Evolutionary conservation across 208 protist genomes (phyloP), one percentile per base, ranked within the genome.

Genomic region (Leishmania gerbilli): DNA sequence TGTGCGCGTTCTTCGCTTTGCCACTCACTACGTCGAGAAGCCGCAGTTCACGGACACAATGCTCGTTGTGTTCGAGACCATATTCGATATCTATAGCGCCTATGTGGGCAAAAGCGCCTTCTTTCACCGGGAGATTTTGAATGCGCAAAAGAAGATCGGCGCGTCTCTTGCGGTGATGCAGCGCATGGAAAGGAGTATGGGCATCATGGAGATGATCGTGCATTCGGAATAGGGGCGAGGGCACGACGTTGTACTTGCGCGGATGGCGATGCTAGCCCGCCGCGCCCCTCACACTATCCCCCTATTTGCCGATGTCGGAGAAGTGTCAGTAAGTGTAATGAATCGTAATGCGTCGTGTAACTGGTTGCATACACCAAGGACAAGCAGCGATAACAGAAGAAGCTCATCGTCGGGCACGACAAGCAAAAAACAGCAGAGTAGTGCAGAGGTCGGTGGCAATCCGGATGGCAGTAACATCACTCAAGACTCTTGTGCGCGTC

Each of bases 191-290:
- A 84, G 79, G 55, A 90, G 88, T 0, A 81, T 93, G 67, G 89
- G 91, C 51, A 88, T 95, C 62, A 95, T 97, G 94, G 91, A 97
- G 84, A 80, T 95, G 64, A 94, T 97, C 58, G 90, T 95, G 40
- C 89, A 95, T 64, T 83, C 80, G 19, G 89, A 84, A 67, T 92
- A 84, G 82, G 11, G 3, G 51, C 7, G 47, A 15, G 34, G 8
- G 7, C 24, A 24, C n/a, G 34, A 2, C 1, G 21, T 0, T 42
- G 7, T 7, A 31, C 9, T 19, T 74, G 69, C 69, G 27, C 8
- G 21, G 1, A 51, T 7, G 45, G 69, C 27, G 9, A n/a, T 47
- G 40, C 27, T n/a, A n/a, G 45, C 45, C 69, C 11, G 40, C 69
- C 24, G 69, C 27, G 69, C 45, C 40, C 21, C 47, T 19, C 45